These are phyloP conservation scores for Penicillium ochrochloron DNA, from an alignment of 495 filamentous ascomycete genomes.

Conservation along the genomic window DNA sequence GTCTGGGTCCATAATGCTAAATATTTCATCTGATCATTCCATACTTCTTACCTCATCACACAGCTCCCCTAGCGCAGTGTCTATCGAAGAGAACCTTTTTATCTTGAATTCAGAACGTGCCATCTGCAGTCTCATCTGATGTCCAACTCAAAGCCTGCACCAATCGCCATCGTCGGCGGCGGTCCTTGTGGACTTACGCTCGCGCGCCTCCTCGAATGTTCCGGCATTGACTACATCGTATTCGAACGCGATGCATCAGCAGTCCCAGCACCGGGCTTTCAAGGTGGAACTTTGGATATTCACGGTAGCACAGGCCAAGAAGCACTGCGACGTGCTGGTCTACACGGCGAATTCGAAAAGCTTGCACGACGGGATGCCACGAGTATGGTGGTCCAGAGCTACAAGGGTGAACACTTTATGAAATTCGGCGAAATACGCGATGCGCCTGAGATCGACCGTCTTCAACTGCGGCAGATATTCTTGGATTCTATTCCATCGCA, in stretches of 20 bases:
- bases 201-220: constrained; percentile 54
- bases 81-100: not conserved
- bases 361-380: constrained; percentile 48
- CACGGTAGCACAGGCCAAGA: constrained; percentile 53
- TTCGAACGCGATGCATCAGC: constrained; percentile 54
- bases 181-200: constrained; percentile 60
- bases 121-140: not conserved
- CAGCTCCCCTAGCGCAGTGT: not conserved
- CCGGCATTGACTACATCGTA: constrained; percentile 45
- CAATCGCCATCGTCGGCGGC: constrained; percentile 62
- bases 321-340: constrained; percentile 54
- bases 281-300: constrained; percentile 60
- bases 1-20: not conserved
- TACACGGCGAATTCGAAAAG: constrained; percentile 51
- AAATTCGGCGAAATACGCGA: constrained; percentile 20
- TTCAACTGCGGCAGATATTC: constrained; percentile 47
- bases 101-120: not conserved
- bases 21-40: not conserved
- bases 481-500: constrained; percentile 42
- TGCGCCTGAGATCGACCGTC: constrained; percentile 46
- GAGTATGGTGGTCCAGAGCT: constrained; percentile 31
- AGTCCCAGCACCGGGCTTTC: constrained; percentile 27
- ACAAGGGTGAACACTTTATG: constrained; percentile 4
- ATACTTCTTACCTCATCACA: not conserved
- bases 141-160: not conserved